phyloP scores from a whole-genome alignment of 257 asterid genomes.

The Jaltomata sinuosa region DNA sequence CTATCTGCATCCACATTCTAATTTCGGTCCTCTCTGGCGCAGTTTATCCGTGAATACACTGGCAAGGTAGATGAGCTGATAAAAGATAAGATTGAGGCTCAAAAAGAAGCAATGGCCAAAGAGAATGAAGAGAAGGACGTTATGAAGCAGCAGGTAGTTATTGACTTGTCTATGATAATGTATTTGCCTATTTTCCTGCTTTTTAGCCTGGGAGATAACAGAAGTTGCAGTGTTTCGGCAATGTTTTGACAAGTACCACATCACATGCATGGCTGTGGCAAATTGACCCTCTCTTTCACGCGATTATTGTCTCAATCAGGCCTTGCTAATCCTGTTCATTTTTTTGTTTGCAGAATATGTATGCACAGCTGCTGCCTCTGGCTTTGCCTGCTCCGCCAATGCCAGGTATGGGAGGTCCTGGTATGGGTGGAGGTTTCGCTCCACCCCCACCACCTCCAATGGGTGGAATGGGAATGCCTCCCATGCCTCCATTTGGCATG shows the following conservation, averaged over 20 bases:
- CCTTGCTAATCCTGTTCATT: not conserved
- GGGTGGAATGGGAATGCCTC: slow-evolving; percentile 94
- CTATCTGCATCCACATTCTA: not conserved
- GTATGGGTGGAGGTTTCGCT: slow-evolving; percentile 64
- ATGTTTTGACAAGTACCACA: not conserved
- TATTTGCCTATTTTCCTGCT: not conserved
- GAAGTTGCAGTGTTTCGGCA: not conserved
- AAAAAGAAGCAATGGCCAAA: slow-evolving; percentile 70
- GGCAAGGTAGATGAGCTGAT: slow-evolving; percentile 93
- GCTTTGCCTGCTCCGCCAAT: slow-evolving; percentile 99
- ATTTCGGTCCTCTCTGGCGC: slow-evolving; percentile 12
- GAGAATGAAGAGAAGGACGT: slow-evolving; percentile 83
- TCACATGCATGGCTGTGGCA: not conserved
- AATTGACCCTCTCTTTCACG: not conserved
- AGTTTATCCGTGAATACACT: slow-evolving; percentile 91
- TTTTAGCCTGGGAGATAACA: not conserved
- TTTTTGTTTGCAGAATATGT: slow-evolving; percentile 68
- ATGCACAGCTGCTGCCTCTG: slow-evolving; percentile 95
- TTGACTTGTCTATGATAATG: not conserved
- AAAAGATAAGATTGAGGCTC: slow-evolving; percentile 76
- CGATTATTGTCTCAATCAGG: not conserved
- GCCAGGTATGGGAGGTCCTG: slow-evolving; percentile 64
- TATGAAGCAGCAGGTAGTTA: slow-evolving; percentile 73
- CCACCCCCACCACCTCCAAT: slow-evolving; percentile 50
- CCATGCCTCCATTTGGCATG: slow-evolving; percentile 95